Conservation (phyloP, 73 alveolate genomes). For the Paramecium primaurelia region DNA sequence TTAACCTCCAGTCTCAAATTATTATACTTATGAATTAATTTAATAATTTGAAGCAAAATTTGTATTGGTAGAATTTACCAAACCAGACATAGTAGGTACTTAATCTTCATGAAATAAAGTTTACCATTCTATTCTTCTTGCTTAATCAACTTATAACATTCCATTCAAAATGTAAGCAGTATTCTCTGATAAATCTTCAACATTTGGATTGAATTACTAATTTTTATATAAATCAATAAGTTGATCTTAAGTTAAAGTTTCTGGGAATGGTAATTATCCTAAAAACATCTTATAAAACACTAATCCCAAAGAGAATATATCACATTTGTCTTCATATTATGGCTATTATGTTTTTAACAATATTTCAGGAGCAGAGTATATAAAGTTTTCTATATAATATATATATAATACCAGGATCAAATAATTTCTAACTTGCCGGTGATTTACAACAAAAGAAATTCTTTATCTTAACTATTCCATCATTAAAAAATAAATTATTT, state of each 20-base stretch:
- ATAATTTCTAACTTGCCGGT: conserved; percentile 38
- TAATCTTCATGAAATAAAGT: conserved; percentile 17
- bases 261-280: conserved; percentile 33
- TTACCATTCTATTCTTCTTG: conserved; percentile 32
- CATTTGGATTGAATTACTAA: background rate
- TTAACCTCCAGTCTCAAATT: conserved; percentile 36
- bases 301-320: conserved; percentile 21
- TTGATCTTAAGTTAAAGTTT: background rate
- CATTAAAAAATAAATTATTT: conserved; percentile 36
- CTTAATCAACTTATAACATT: conserved; percentile 22
- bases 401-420: conserved; percentile 27
- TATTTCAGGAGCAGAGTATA: conserved; percentile 54
- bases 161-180: background rate
- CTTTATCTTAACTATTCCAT: conserved; percentile 38
- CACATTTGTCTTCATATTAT: conserved; percentile 38
- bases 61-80: background rate
- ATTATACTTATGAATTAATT: conserved; percentile 24
- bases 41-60: conserved; percentile 44
- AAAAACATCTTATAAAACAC: background rate
- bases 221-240: background rate
- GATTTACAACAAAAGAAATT: conserved; percentile 56
- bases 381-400: conserved; percentile 19
- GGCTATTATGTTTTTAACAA: conserved; percentile 14
- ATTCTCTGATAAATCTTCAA: conserved; percentile 28
- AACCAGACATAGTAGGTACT: background rate